Evolutionary conservation across 208 protist species (phyloP).

Genomic region (Kentomonas sorsogonicus): DNA sequence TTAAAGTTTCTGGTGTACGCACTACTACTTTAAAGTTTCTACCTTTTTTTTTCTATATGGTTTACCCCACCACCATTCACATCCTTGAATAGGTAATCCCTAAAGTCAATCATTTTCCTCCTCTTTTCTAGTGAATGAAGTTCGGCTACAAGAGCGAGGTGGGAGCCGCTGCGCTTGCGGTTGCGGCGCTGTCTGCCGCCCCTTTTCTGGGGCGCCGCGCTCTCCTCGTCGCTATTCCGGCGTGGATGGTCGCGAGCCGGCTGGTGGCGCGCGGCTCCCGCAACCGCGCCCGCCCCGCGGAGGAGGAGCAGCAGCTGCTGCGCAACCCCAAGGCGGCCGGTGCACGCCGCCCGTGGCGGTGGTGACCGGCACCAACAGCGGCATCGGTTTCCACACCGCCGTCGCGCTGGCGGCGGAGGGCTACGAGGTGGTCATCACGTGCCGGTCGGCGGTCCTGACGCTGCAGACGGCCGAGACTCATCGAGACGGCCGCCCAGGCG

Average conservation of each 20-base stretch:
- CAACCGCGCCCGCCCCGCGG: constrained; percentile 37
- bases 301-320: constrained; percentile 27
- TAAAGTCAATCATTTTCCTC: constrained; percentile 7
- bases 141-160: constrained; percentile 72
- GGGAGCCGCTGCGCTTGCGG: constrained; percentile 22
- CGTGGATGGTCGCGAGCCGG: constrained; percentile 40
- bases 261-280: constrained; percentile 41
- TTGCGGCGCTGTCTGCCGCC: constrained; percentile 21
- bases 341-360: constrained; percentile 73
- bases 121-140: constrained; percentile 23
- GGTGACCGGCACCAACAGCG: constrained; percentile 89
- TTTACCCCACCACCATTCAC: neutral
- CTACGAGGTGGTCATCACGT: constrained; percentile 73
- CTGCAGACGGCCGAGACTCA: constrained; percentile 36
- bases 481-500: constrained; percentile 36
- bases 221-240: constrained; percentile 17
- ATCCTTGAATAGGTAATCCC: neutral
- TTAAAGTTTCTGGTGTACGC: neutral
- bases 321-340: constrained; percentile 35
- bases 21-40: neutral
- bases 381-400: constrained; percentile 83
- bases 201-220: constrained; percentile 16
- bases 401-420: constrained; percentile 70
- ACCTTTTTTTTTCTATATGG: constrained; percentile 16
- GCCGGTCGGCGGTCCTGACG: constrained; percentile 49